These are phyloP conservation scores for Hypseocharis bilobata DNA, from an alignment of 441 rosid species.

Conservation along the genomic window DNA sequence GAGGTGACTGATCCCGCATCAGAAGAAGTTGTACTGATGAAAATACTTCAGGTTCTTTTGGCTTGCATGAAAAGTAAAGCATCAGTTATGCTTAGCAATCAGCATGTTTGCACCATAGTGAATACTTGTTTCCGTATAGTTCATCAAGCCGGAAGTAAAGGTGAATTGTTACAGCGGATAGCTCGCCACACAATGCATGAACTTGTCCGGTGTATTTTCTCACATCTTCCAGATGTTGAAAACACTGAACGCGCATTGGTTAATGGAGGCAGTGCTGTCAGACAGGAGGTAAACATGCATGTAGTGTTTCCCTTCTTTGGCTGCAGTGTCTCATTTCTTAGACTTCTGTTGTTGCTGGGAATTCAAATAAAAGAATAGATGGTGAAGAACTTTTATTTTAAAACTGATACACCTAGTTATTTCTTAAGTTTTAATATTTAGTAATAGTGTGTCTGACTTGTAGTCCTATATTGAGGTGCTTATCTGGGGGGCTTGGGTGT, in stretches of 20 bases:
- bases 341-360: neutral
- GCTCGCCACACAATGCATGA: slow-evolving; percentile 95
- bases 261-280: slow-evolving; percentile 37
- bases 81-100: slow-evolving; percentile 61
- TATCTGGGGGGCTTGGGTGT: neutral
- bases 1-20: slow-evolving; percentile 96
- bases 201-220: slow-evolving; percentile 77
- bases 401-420: neutral
- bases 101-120: slow-evolving; percentile 74
- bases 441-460: neutral
- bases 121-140: slow-evolving; percentile 87
- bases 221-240: slow-evolving; percentile 61
- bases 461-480: neutral
- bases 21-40: slow-evolving; percentile 93
- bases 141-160: slow-evolving; percentile 82
- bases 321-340: neutral
- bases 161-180: slow-evolving; percentile 79
- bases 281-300: slow-evolving; percentile 40
- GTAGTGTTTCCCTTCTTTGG: neutral
- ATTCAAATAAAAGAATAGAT: no score
- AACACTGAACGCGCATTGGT: slow-evolving; percentile 40
- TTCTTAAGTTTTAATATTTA: neutral
- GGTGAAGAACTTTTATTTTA: neutral
- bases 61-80: slow-evolving; percentile 93
- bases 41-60: slow-evolving; percentile 89